Conservation (phyloP, 768 basidiomycete species). For the Mycena belliarum region DNA sequence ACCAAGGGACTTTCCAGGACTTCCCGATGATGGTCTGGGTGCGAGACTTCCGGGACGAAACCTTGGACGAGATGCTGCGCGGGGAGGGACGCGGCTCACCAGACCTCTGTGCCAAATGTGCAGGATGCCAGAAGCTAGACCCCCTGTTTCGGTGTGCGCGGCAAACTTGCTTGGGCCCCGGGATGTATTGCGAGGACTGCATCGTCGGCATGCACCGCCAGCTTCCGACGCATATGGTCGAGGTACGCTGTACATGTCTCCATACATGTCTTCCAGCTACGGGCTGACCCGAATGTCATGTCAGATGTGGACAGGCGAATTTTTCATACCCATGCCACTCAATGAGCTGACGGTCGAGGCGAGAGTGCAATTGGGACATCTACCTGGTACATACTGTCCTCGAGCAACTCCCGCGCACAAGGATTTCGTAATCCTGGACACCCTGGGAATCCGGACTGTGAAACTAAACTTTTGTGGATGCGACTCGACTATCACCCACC, state of each 20-base stretch:
- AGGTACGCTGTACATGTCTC: slow-evolving; percentile 5
- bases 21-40: background rate
- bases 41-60: background rate
- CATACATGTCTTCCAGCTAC: background rate
- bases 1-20: no score
- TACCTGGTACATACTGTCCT: background rate
- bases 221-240: slow-evolving; percentile 4
- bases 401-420: background rate
- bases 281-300: background rate
- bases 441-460: background rate
- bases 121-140: no score
- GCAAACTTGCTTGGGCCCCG: no score
- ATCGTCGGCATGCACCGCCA: background rate
- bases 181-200: no score
- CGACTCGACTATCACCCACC: background rate
- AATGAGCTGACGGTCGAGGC: background rate
- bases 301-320: background rate
- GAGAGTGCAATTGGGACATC: background rate
- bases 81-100: background rate
- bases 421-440: background rate
- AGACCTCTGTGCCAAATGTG: background rate
- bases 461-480: background rate
- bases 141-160: no score
- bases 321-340: background rate
- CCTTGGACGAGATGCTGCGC: background rate